A percentile compares a stretch with the other conserved stretches of the same genome.
Evolutionary conservation across 495 filamentous ascomycete genomes (phyloP).

Genomic region (Hapsidospora chrysogenum): DNA sequence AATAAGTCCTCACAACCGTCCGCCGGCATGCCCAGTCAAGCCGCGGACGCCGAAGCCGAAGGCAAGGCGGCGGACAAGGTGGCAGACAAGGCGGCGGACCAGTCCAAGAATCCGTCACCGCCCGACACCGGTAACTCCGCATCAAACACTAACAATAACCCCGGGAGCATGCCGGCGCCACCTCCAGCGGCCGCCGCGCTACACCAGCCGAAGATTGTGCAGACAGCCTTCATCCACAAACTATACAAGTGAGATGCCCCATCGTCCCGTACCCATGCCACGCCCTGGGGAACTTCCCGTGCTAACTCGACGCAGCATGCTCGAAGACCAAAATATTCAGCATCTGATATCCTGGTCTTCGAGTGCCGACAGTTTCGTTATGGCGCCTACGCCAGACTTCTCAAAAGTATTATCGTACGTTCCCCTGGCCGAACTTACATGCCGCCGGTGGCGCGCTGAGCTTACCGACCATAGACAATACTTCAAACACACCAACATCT

Average conservation of each 20-base stretch:
- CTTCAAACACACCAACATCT: slow-evolving; percentile 98
- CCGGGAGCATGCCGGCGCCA: slow-evolving; percentile 23
- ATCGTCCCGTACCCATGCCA: slow-evolving; percentile 3
- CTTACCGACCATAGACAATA: slow-evolving; percentile 47
- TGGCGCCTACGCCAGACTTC: slow-evolving; percentile 93
- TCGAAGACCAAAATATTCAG: slow-evolving; percentile 83
- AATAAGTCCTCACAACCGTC: slow-evolving; percentile 30
- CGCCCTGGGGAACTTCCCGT: background rate
- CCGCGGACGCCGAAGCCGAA: background rate
- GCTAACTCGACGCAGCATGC: slow-evolving; percentile 56
- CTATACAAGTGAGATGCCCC: slow-evolving; percentile 75
- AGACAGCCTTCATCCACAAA: slow-evolving; percentile 99
- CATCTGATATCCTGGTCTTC: slow-evolving; percentile 93
- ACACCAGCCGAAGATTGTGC: slow-evolving; percentile 93
- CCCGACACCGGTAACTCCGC: too few species aligned
- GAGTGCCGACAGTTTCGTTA: slow-evolving; percentile 92
- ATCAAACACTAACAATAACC: slow-evolving; percentile 12
- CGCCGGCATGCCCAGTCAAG: slow-evolving; percentile 11
- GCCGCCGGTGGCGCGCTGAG: slow-evolving; percentile 3
- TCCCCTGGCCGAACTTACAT: background rate
- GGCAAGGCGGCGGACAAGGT: too few species aligned
- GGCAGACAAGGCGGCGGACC: too few species aligned
- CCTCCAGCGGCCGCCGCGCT: slow-evolving; percentile 57
- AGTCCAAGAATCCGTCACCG: slow-evolving; percentile 10
- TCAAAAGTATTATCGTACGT: slow-evolving; percentile 94